Evolutionary conservation across 148 eudicot species (phyloP), one percentile per base, ranked within the genome.

Genomic region (Spergularia bocconei): DNA sequence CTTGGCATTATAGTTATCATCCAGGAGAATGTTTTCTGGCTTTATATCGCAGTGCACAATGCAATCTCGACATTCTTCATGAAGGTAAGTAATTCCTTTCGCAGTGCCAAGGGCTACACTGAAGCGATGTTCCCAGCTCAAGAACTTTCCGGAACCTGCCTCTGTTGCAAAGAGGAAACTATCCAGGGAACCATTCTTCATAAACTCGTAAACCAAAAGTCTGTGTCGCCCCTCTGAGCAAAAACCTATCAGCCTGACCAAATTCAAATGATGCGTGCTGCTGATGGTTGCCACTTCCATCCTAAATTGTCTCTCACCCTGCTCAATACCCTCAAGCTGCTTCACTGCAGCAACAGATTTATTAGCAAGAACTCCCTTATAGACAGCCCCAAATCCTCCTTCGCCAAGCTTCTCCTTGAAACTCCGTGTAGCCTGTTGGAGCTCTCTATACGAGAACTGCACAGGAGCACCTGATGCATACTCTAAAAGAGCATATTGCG

Each of bases 281-380:
- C 93, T 90, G 19, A 94, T 94, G 14, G 97, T 90, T 21, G 97
- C 97, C 14, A 94, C 98, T 75, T 94, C 98, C 96, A 91, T 90
- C 59, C 97, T 80, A 75, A 94, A 94, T 73, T 94, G 97, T 70
- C 85, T 94, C 86, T 94, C 98, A 11, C 97, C 98, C 71, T 91
- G 97, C 79, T 87, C 98, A 55, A 91, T 90, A 54, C 97, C 97
- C 78, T 94, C 96, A 7, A 94, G 85, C 74, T 84, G 90, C 79
- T 94, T 94, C 69, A 90, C 96, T 6, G 98, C 98, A 56, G 82
- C 90, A 52, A 86, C 69, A 7, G 88, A 82, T 74, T 70, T 81
- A 76, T 91, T 90, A 3, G 88, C 81, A 53, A 94, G 85, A 68
- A 85, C 78, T 23, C 90, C 98, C 79, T 76, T 84, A 19, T 90